A percentile compares a stretch with the other conserved stretches of the same genome.
Evolutionary conservation across 352 stramenopile species (phyloP).

Genomic region (Globisporangium apiculatum): DNA sequence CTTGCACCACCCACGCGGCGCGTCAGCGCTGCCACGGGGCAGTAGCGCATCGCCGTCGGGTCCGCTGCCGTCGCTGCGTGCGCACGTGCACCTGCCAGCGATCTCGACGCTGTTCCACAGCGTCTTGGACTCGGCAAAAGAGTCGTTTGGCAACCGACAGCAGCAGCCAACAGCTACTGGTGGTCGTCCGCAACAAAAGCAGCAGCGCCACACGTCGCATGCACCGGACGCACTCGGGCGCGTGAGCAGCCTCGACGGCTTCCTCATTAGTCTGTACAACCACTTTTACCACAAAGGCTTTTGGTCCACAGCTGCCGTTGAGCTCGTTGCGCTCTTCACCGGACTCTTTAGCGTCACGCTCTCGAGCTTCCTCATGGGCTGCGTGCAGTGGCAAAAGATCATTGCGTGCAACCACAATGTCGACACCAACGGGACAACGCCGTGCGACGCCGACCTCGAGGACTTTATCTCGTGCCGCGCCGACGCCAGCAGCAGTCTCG

Average conservation of each 20-base stretch:
- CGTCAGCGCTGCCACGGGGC: neutral
- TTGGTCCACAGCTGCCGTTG: conserved; percentile 80
- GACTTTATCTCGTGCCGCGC: conserved; percentile 64
- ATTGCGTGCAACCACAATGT: conserved; percentile 63
- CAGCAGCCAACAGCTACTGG: conserved; percentile 3
- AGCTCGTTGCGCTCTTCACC: conserved; percentile 89
- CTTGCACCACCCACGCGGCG: neutral
- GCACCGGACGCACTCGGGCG: conserved; percentile 61
- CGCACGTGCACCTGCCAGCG: conserved; percentile 65
- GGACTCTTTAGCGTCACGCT: conserved; percentile 95
- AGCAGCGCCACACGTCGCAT: conserved; percentile 24
- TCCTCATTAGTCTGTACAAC: conserved; percentile 91
- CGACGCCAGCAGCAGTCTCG: conserved; percentile 35
- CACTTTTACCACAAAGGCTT: conserved; percentile 95
- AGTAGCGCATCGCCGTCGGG: neutral
- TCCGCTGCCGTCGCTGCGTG: conserved; percentile 52
- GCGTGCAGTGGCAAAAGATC: conserved; percentile 93
- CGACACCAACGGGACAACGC: conserved; percentile 41
- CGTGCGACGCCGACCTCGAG: conserved; percentile 74
- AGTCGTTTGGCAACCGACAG: conserved; percentile 17
- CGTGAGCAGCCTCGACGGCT: conserved; percentile 86
- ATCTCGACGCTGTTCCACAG: conserved; percentile 75
- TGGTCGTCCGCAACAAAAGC: conserved; percentile 6
- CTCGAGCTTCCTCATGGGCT: conserved; percentile 93
- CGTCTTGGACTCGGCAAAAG: conserved; percentile 47